phyloP scores from a whole-genome alignment of 805 yeast genomes.

The Lachancea fermentati region DNA sequence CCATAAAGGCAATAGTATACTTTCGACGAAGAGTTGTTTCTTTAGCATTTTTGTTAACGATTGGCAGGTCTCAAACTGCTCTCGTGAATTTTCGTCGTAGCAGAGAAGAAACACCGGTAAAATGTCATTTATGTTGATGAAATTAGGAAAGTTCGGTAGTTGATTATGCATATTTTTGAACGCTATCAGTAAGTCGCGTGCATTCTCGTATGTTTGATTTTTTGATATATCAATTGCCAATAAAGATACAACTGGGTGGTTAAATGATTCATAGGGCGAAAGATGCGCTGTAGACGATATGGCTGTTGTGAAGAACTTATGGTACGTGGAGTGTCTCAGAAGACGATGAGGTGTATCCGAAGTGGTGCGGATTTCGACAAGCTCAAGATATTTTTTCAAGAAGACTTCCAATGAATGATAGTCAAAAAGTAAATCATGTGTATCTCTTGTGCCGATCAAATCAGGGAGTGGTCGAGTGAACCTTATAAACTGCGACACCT shows the following conservation, averaged over 20 bases:
- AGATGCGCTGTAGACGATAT: conserved; percentile 53
- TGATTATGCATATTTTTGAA: conserved; percentile 40
- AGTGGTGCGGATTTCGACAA: conserved; percentile 23
- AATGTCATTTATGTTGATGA: conserved; percentile 59
- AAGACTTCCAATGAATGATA: conserved; percentile 35
- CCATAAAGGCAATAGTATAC: conserved; percentile 29
- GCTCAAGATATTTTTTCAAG: conserved; percentile 30
- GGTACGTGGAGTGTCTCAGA: conserved; percentile 46
- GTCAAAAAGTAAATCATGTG: conserved; percentile 28
- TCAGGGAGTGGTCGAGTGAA: conserved; percentile 40
- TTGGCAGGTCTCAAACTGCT: conserved; percentile 40
- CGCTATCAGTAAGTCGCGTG: conserved; percentile 51
- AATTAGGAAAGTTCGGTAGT: conserved; percentile 45
- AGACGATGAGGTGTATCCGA: conserved; percentile 26
- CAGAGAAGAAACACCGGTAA: conserved; percentile 47
- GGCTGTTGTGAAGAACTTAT: conserved; percentile 49
- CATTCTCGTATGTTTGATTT: conserved; percentile 38
- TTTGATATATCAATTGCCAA: conserved; percentile 48
- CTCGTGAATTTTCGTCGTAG: conserved; percentile 41
- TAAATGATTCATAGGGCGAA: conserved; percentile 77
- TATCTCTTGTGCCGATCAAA: conserved; percentile 23
- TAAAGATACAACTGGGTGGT: conserved; percentile 78
- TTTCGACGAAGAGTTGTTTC: conserved; percentile 36
- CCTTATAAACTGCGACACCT: conserved; percentile 41
- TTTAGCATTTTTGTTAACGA: conserved; percentile 38